A percentile compares a stretch with the other conserved stretches of the same genome.
phyloP scores from a whole-genome alignment of 257 asterid species.

The Ligustrum vulgare region DNA sequence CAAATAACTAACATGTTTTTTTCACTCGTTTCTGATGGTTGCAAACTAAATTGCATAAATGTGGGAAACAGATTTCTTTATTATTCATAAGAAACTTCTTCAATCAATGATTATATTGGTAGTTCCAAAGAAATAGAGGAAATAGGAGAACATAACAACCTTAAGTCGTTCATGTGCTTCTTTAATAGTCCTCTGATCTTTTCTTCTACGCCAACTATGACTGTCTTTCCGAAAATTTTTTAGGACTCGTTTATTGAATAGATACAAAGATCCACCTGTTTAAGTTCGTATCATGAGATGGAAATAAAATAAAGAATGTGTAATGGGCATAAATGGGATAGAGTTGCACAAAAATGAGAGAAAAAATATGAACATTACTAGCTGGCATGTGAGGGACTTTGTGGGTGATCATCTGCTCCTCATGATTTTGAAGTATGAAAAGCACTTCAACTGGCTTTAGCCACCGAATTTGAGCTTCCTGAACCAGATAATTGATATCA shows the following conservation, averaged over 20 bases:
- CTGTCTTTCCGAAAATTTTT: conserved; percentile 89
- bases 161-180: conserved; percentile 97
- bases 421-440: conserved; percentile 66
- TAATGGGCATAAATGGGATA: not conserved
- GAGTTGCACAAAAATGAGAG: not conserved
- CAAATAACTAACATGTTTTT: not conserved
- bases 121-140: not conserved
- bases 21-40: not conserved
- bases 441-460: conserved; percentile 85
- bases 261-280: conserved; percentile 80
- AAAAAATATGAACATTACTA: conserved; percentile 32
- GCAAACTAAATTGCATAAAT: not conserved
- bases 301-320: conserved; percentile 14
- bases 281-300: conserved; percentile 16
- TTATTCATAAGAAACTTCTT: not conserved
- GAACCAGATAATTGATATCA: conserved; percentile 54
- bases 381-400: conserved; percentile 73
- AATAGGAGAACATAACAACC: conserved; percentile 44
- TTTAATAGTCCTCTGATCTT: conserved; percentile 79
- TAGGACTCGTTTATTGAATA: conserved; percentile 78
- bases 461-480: conserved; percentile 91
- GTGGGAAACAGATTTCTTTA: not conserved
- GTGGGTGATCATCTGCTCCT: conserved; percentile 64
- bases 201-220: conserved; percentile 92
- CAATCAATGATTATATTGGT: not conserved